Evolutionary conservation across 805 yeast species (phyloP).

Genomic region (Yamadazyma laniorum): DNA sequence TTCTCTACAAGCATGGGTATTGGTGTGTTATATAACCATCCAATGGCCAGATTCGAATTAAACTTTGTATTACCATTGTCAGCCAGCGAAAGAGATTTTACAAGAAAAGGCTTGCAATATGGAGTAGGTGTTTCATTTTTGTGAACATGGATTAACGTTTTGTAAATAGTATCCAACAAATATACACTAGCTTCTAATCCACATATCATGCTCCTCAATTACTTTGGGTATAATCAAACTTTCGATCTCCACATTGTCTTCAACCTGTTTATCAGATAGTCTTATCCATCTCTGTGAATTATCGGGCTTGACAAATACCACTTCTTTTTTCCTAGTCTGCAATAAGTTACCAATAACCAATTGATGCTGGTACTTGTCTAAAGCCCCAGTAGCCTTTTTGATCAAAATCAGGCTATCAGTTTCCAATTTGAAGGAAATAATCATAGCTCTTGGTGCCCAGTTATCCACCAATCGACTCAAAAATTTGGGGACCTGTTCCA

Average conservation of each 20-base stretch:
- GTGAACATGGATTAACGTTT: constrained; percentile 21
- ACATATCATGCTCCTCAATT: constrained; percentile 55
- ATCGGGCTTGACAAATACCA: constrained; percentile 71
- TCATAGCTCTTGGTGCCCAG: constrained; percentile 96
- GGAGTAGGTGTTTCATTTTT: constrained; percentile 60
- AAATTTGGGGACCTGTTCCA: constrained; percentile 96
- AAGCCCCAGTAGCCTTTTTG: constrained; percentile 73
- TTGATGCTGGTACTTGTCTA: constrained; percentile 86
- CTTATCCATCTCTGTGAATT: constrained; percentile 48
- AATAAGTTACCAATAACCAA: constrained; percentile 90
- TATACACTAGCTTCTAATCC: constrained; percentile 43
- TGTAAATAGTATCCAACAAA: background rate
- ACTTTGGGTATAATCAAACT: constrained; percentile 77
- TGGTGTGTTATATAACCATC: constrained; percentile 54
- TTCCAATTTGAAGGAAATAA: constrained; percentile 89
- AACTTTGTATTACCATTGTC: constrained; percentile 52
- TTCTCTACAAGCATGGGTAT: constrained; percentile 44
- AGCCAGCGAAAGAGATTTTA: constrained; percentile 43
- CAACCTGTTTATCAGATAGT: constrained; percentile 42
- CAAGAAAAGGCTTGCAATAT: constrained; percentile 55
- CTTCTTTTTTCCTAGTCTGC: constrained; percentile 84
- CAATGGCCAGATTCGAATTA: constrained; percentile 57
- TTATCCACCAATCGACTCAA: constrained; percentile 80
- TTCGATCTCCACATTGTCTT: constrained; percentile 63
- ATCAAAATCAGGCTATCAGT: constrained; percentile 74